Conservation (phyloP, 164 flowering plant genomes). For the Nymphaea thermarum region DNA sequence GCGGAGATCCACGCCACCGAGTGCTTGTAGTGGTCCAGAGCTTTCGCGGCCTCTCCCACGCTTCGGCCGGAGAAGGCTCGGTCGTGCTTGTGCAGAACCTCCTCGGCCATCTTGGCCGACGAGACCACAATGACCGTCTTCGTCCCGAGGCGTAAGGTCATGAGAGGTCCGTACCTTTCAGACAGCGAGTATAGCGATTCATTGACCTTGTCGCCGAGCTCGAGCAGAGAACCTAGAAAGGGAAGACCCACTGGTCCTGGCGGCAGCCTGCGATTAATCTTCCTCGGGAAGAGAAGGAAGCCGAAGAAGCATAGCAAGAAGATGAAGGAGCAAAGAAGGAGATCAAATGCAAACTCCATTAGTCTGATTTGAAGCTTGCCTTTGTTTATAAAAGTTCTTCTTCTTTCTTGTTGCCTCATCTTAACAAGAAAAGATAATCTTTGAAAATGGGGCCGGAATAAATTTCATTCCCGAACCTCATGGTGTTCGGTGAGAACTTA, state of each 20-base stretch:
- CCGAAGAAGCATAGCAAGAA: too few species aligned
- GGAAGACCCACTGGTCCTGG: slow-evolving; percentile 5
- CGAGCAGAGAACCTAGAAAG: not conserved
- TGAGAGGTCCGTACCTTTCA: slow-evolving; percentile 17
- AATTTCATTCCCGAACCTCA: too few species aligned
- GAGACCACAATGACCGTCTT: slow-evolving; percentile 17
- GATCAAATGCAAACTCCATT: too few species aligned
- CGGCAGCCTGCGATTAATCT: not conserved
- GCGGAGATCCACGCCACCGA: slow-evolving; percentile 11
- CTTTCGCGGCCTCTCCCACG: slow-evolving; percentile 4
- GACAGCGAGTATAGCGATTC: not conserved
- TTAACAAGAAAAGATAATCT: too few species aligned
- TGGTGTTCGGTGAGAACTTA: too few species aligned
- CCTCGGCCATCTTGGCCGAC: slow-evolving; percentile 13
- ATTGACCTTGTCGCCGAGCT: slow-evolving; percentile 2
- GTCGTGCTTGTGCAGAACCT: slow-evolving; percentile 18
- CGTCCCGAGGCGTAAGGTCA: slow-evolving; percentile 16
- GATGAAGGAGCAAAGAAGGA: too few species aligned
- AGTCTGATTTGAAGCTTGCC: too few species aligned
- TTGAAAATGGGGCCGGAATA: too few species aligned
- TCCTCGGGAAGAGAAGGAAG: too few species aligned
- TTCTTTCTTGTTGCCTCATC: too few species aligned
- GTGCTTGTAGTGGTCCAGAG: slow-evolving; percentile 1
- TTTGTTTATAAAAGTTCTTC: too few species aligned
- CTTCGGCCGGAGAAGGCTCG: slow-evolving; percentile 7